Conservation (phyloP, 192 early-diverging fungal species). For the Umbelopsis vinacea region DNA sequence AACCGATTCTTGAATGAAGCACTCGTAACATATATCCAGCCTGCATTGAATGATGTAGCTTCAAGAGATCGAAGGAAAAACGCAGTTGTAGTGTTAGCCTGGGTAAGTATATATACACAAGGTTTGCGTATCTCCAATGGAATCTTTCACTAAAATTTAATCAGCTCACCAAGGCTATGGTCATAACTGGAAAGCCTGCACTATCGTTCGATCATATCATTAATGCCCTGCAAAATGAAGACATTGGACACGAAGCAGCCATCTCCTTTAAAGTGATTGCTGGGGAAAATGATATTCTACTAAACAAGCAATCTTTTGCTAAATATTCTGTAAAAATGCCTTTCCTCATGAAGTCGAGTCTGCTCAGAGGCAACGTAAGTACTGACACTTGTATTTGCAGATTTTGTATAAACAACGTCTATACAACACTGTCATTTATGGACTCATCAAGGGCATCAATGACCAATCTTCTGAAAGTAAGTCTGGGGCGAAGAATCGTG, state of each 20-base stretch:
- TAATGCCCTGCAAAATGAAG: slow-evolving; percentile 46
- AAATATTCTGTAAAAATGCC: slow-evolving; percentile 45
- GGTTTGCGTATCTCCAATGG: neutral
- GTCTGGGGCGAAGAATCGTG: neutral
- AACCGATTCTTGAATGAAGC: slow-evolving; percentile 12
- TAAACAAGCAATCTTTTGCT: slow-evolving; percentile 74
- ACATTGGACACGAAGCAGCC: slow-evolving; percentile 59
- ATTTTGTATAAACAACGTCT: slow-evolving; percentile 85
- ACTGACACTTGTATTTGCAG: slow-evolving; percentile 34
- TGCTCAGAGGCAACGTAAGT: neutral
- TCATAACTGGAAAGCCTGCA: slow-evolving; percentile 43
- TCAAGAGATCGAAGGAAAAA: neutral
- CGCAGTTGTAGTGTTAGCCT: slow-evolving; percentile 17
- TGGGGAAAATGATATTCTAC: slow-evolving; percentile 68
- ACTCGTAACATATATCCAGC: slow-evolving; percentile 9
- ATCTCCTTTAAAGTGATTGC: slow-evolving; percentile 71
- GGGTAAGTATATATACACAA: slow-evolving; percentile 19
- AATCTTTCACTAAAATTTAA: neutral
- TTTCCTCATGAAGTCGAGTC: neutral
- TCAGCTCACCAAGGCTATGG: slow-evolving; percentile 67
- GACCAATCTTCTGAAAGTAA: neutral
- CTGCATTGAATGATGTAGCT: slow-evolving; percentile 1
- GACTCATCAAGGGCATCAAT: slow-evolving; percentile 45
- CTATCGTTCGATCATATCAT: slow-evolving; percentile 24
- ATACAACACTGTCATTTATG: slow-evolving; percentile 73